A percentile compares a stretch with the other conserved stretches of the same genome.
Evolutionary conservation across 306 rosid species (phyloP).

Genomic region (Fragaria vesca): DNA sequence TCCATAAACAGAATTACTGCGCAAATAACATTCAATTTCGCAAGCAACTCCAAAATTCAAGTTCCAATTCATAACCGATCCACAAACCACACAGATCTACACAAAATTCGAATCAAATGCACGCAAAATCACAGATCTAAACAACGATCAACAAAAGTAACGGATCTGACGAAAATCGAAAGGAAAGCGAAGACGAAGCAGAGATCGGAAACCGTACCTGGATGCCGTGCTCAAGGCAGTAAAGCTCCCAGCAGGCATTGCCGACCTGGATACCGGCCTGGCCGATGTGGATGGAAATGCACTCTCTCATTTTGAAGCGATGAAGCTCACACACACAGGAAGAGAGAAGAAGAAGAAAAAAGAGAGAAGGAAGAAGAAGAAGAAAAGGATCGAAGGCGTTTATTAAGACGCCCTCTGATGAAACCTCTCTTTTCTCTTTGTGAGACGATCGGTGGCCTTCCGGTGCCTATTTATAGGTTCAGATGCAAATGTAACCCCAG

Average conservation of each 20-base stretch:
- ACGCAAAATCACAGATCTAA: neutral
- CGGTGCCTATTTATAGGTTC: conserved; percentile 27
- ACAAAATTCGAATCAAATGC: neutral
- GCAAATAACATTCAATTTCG: neutral
- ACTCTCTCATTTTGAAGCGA: conserved; percentile 70
- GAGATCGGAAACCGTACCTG: conserved; percentile 41
- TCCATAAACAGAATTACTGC: neutral
- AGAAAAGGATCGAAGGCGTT: conserved; percentile 50
- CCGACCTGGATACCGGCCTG: conserved; percentile 99
- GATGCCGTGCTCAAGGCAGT: conserved; percentile 91
- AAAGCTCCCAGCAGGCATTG: conserved; percentile 97
- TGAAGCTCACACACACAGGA: neutral
- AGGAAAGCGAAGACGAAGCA: neutral
- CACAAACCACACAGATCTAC: neutral
- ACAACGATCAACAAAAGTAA: neutral
- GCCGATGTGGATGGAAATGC: conserved; percentile 92
- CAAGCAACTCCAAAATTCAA: neutral
- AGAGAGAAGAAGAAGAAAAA: neutral
- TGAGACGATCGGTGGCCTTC: neutral
- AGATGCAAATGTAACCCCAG: neutral
- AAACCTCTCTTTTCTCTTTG: neutral
- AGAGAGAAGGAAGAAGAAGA: neutral
- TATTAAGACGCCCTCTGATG: conserved; percentile 76
- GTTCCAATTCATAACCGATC: neutral
- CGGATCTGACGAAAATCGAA: neutral